Evolutionary conservation across 352 stramenopile species (phyloP).

Genomic region (Phytophthora capsici): DNA sequence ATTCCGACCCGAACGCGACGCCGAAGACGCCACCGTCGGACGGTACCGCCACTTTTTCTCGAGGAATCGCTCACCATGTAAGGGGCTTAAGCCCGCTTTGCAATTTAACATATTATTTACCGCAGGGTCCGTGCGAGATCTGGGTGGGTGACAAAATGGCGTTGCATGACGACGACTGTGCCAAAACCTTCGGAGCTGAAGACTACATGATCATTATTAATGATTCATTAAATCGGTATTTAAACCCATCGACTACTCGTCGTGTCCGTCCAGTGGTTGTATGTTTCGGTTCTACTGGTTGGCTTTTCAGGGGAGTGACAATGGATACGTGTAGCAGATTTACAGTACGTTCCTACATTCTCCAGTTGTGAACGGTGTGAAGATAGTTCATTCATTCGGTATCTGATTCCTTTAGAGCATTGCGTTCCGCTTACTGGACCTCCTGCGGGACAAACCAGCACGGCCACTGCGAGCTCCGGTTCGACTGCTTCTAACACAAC

Average conservation of each 20-base stretch:
- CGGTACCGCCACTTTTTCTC: constrained; percentile 26
- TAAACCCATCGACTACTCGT: constrained; percentile 22
- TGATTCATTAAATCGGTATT: constrained; percentile 40
- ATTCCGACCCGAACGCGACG: constrained; percentile 27
- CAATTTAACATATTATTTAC: neutral
- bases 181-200: constrained; percentile 7
- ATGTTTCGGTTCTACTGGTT: constrained; percentile 25
- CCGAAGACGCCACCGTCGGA: constrained; percentile 27
- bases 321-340: constrained; percentile 36
- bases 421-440: constrained; percentile 21
- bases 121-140: constrained; percentile 34
- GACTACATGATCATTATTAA: constrained; percentile 25
- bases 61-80: constrained; percentile 21
- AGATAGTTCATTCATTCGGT: neutral
- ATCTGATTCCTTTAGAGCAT: constrained; percentile 9
- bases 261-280: constrained; percentile 4
- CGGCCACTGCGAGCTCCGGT: neutral
- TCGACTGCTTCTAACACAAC: constrained; percentile 1
- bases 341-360: constrained; percentile 31
- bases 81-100: neutral
- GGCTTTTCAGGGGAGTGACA: constrained; percentile 29
- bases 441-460: constrained; percentile 14
- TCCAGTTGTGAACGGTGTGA: neutral
- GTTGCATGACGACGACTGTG: constrained; percentile 36
- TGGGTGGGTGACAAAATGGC: constrained; percentile 38